A percentile compares a stretch with the other conserved stretches of the same genome.
Conservation (phyloP, 148 eudicot genomes). For the Diospyros lotus region DNA sequence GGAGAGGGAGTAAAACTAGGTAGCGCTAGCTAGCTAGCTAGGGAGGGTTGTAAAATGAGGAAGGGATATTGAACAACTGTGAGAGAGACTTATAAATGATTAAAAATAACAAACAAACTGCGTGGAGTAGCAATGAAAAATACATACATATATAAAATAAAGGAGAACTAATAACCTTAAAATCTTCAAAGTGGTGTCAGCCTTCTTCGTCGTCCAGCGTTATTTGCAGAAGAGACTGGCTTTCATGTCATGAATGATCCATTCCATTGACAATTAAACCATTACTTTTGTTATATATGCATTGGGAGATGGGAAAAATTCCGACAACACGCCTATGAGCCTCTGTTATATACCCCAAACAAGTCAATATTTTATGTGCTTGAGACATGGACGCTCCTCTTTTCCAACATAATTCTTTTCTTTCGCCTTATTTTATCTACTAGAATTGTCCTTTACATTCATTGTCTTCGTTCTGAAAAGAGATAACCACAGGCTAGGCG, state of each 20-base stretch:
- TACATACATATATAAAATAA: background rate
- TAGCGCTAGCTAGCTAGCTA: background rate
- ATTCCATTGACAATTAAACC: too few relatives aligned
- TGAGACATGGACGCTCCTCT: too few relatives aligned
- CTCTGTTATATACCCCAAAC: too few relatives aligned
- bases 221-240: background rate
- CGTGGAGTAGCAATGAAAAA: background rate
- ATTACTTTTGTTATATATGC: too few relatives aligned
- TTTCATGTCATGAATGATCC: background rate
- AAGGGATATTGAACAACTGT: constrained; percentile 5
- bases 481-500: too few relatives aligned
- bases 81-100: background rate
- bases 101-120: background rate
- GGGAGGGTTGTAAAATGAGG: background rate
- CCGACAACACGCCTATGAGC: too few relatives aligned
- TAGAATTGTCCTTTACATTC: too few relatives aligned
- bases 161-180: constrained; percentile 8
- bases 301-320: too few relatives aligned
- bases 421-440: too few relatives aligned
- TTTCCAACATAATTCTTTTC: too few relatives aligned
- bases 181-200: constrained; percentile 4
- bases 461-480: too few relatives aligned
- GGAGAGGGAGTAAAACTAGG: background rate
- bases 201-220: background rate
- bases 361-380: too few relatives aligned